Base-by-base conservation (phyloP, 2,329 filamentous ascomycete species). In the Drechslerella dactyloides region DNA sequence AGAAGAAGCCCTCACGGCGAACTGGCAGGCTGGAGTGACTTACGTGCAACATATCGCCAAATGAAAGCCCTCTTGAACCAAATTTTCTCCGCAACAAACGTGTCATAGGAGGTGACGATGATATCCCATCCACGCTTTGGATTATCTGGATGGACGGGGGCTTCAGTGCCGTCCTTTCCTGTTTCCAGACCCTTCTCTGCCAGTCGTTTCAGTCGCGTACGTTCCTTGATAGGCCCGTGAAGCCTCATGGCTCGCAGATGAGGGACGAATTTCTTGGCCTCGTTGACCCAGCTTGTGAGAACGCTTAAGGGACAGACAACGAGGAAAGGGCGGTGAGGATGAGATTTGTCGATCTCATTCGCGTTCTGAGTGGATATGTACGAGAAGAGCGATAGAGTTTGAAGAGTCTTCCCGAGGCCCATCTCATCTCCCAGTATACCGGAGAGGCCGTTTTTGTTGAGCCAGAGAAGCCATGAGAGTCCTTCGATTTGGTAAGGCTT, bases 371-470 rank as follows among this genome's bases (percentile, higher is more conserved):
- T 82, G 0, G 84, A 84, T 1, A 76, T 82, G 11, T 90, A 87
- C 23, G 99, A 82, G 76, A 96, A 89, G 13, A 77, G 97, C 91
- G 92, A 88, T 75, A 99, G 96, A 72, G 97, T 91, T 78, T 99
- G 93, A 76, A 92, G 96, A 0, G 94, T 99, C 82, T 99, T 99
- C 55, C 94, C 94, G 44, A 93, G 83, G 0, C 90, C 94, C 94
- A 99, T 99, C 78, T 99, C 94, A 78, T 99, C 94, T 2, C 94
- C 94, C 17, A 99, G 83, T 63, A 99, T 97, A 73, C 93, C 93
- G 54, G 91, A 93, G 56, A 96, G 85, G 30, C 87, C 84, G 66
- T 90, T 88, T 57, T 88, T 84, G 81, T 91, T 96, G 17, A 99
- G 84, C 56, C 97, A 81, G 63, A 88, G 87, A 77, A 99, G 85